Base-by-base conservation (phyloP, 345 rosid species). In the Pelargonium nanum region DNA sequence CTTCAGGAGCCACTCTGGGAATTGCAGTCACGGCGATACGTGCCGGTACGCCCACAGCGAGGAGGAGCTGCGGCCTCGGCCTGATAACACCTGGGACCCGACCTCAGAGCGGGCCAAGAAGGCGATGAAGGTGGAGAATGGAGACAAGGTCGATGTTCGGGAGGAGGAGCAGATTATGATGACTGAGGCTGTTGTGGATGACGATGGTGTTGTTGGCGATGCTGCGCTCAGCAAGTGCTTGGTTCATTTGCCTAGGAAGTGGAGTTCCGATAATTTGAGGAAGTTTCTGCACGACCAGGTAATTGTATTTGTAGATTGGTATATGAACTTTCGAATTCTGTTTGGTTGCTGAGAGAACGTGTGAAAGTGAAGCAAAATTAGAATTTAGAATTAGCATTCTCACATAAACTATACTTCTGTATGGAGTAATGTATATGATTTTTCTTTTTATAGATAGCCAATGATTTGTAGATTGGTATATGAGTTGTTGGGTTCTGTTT, bases 1-100 rank as follows among this genome's bases (percentile, higher is more conserved):
- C 67, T 92, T 87, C 73, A 70, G 98, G 72, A 72, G 88, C 19
- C 28, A 78, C 48, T 73, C 68, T 7, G 80, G 76, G 19, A 60
- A 81, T 32, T 87, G 97, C 65, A 79, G 83, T 72, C 96, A 93
- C 61, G 96, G 97, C 5, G 68, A 48, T 70, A 48, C 73, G 9
- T 92, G 98, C 75, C 83, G 73, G 78, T 92, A 76, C 62, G 98
- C 98, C 2, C 98, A 92, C 65, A 84, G 93, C 10, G 96, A 92
- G 75, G 83, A 69, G 53, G 96, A 92, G 85, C 89, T 92, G 21
- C 80, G 93, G 15, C 73, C 56, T 34, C 81, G 96, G 21, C 94
- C 91, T 4, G 88, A 92, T 55, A 73, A 74, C 60, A 70, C 98
- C n/a, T 89, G 98, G 98, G 98, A 92, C 63, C 98, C 97, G 26